phyloP scores from a whole-genome alignment of 1,139 yeast species.

The Fermentozyma sake region DNA sequence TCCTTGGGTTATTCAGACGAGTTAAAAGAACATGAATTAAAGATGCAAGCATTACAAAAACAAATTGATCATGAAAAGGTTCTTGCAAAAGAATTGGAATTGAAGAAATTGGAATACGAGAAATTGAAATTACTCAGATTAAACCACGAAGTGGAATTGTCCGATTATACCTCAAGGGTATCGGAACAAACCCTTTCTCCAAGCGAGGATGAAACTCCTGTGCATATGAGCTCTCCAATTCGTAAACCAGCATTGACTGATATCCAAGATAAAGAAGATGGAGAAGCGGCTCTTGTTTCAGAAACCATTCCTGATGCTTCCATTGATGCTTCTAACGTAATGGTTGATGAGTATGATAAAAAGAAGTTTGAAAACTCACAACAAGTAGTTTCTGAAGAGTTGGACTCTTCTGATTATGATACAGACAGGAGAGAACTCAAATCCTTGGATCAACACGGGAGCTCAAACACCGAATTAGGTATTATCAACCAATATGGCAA shows the following conservation, averaged over 20 bases:
- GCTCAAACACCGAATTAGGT: constrained; percentile 15
- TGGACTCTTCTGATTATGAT: constrained; percentile 6
- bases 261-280: no score
- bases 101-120: constrained; percentile 17
- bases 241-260: no score
- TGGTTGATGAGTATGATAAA: constrained; percentile 21
- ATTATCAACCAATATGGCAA: constrained; percentile 19
- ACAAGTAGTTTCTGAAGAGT: constrained; percentile 1
- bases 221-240: no score
- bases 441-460: constrained; percentile 7
- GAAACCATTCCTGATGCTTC: constrained; percentile 3
- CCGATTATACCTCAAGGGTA: no score
- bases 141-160: constrained; percentile 17
- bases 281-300: no score
- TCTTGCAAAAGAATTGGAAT: constrained; percentile 21
- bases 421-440: constrained; percentile 4
- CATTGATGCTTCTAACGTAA: constrained; percentile 7
- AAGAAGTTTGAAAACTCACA: constrained; percentile 6
- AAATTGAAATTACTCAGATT: constrained; percentile 17
- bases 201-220: no score
- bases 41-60: constrained; percentile 15
- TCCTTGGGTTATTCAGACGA: constrained; percentile 9
- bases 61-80: constrained; percentile 28
- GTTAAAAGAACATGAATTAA: constrained; percentile 15
- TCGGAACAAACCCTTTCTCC: no score